Percentiles rank a stretch among this genome's conserved stretches.
Evolutionary conservation across 108 stramenopile species (phyloP).

Genomic region (Nannochloropsis salina): DNA sequence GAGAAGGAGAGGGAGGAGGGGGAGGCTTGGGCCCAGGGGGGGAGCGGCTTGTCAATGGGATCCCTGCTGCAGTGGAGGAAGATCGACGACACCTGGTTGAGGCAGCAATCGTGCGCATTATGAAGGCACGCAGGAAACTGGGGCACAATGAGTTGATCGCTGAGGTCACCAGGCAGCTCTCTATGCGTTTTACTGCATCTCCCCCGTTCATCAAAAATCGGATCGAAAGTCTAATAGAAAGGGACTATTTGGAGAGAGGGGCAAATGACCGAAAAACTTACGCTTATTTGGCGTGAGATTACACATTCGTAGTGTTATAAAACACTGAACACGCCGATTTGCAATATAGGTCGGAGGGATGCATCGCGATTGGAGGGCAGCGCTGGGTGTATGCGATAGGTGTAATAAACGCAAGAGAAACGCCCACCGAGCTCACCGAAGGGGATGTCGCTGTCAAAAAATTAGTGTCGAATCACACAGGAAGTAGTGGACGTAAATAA

Average conservation of each 20-base stretch:
- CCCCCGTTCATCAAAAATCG: slow-evolving; percentile 89
- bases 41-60: slow-evolving; percentile 47
- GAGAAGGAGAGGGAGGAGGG: neutral
- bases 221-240: slow-evolving; percentile 88
- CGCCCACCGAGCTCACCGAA: no score
- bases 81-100: slow-evolving; percentile 81
- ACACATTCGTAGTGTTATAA: no score
- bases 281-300: slow-evolving; percentile 69
- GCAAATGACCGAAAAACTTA: slow-evolving; percentile 72
- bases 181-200: slow-evolving; percentile 69
- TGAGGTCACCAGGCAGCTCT: slow-evolving; percentile 73
- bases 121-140: slow-evolving; percentile 85
- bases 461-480: no score
- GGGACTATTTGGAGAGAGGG: slow-evolving; percentile 90
- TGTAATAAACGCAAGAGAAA: no score
- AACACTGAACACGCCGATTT: no score
- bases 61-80: slow-evolving; percentile 63
- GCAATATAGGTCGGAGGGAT: no score
- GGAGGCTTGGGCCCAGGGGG: neutral
- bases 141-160: slow-evolving; percentile 86
- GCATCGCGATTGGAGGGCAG: no score
- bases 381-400: no score
- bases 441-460: no score
- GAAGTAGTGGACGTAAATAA: no score
- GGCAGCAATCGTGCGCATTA: slow-evolving; percentile 85